Evolutionary conservation across 129 eudicot genomes (phyloP).

Genomic region (Ambrosia artemisiifolia): DNA sequence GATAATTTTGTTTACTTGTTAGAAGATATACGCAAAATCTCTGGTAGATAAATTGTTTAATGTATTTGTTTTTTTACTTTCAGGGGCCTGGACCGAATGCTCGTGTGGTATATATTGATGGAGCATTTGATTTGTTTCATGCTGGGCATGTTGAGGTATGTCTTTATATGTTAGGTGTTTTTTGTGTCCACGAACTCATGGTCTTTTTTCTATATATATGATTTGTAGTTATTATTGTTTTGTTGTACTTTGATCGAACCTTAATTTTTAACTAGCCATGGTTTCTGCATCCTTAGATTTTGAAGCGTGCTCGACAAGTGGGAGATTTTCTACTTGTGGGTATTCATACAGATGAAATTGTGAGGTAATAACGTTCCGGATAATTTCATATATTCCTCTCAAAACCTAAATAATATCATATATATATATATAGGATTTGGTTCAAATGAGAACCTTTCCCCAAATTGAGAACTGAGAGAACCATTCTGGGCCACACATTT

Average conservation of each 20-base stretch:
- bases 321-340: constrained; percentile 40
- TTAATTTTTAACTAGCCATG: background rate
- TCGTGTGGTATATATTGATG: constrained; percentile 75
- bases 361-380: constrained; percentile 72
- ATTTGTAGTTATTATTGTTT: too few species aligned
- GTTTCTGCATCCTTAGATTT: constrained; percentile 28
- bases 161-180: background rate
- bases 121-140: constrained; percentile 61
- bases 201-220: too few species aligned
- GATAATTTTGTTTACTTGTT: background rate
- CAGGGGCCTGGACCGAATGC: constrained; percentile 92
- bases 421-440: too few species aligned
- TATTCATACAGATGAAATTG: constrained; percentile 37
- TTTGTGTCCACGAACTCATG: too few species aligned
- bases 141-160: constrained; percentile 51
- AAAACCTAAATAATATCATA: too few species aligned
- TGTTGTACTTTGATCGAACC: background rate
- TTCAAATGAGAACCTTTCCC: too few species aligned
- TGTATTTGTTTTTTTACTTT: background rate
- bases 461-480: too few species aligned
- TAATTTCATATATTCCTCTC: background rate
- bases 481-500: too few species aligned
- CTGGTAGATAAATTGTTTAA: background rate
- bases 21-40: background rate
- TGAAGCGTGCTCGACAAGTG: constrained; percentile 38